Evolutionary conservation across 805 yeast species (phyloP), one percentile per base, ranked within the genome.

Genomic region (Candida stauntonica): DNA sequence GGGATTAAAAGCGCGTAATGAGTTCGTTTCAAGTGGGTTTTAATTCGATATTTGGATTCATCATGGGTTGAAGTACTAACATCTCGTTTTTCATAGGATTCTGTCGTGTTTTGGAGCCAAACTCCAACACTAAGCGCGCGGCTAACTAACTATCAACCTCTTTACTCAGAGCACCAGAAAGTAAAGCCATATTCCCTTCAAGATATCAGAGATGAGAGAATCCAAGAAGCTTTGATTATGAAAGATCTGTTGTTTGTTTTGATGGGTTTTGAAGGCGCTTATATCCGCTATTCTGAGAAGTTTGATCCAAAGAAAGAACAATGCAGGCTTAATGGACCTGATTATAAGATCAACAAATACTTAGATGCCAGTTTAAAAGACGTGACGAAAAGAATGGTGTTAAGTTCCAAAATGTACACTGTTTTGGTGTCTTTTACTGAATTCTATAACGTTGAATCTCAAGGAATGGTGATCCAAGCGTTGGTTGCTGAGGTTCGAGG

Each of bases 391-490:
- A 68, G 76, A 36, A 59, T 88, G 18, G 70, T 77, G 11, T 70
- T 68, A 34, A 63, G 72, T 32, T 95, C 95, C 0, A 79, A 78
- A 46, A 70, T 72, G 57, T 84, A 74, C 54, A 63, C 70, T 19
- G 75, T 80, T 1, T 63, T 93, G 36, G 58, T 59, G 7, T 65
- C 73, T 12, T 88, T 86, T 51, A 66, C 76, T 4, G 85, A 81
- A 44, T 51, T 62, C 14, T 86, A 82, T 60, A 66, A 79, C 45
- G 63, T 64, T 18, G 63, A 66, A 5, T 53, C 56, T 17, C 77
- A 74, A 54, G 99, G 99, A 0, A 72, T 73, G 36, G 81, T 84
- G 1, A 68, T 83, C 38, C 95, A 88, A 49, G 73, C 84, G 4
- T 62, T 93, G 6, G 85, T 93, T 43, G 68, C 63, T 37, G 77